Conservation (phyloP, 257 asterid genomes). For the Solanum piurae region DNA sequence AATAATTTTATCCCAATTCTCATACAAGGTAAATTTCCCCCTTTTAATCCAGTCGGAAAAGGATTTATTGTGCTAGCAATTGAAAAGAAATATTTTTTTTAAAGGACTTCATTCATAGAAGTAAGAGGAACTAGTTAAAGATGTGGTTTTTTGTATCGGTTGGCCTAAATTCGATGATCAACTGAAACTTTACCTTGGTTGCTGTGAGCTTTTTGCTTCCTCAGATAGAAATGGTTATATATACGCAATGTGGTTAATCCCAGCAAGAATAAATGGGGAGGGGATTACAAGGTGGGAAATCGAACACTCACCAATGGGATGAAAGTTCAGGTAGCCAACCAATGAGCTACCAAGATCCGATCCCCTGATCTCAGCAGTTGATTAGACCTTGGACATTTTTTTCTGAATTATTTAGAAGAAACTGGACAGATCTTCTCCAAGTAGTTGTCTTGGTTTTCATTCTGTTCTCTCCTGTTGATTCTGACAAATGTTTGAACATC, state of each 20-base stretch:
- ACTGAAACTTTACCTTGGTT: neutral
- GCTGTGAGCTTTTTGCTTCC: neutral
- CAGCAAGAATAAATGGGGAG: neutral
- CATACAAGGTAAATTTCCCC: neutral
- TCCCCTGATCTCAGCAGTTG: neutral
- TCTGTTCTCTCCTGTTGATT: neutral
- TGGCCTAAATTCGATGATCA: neutral
- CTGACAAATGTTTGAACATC: neutral
- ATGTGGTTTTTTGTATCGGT: neutral
- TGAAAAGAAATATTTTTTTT: neutral
- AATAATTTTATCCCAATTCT: neutral
- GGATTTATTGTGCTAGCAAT: neutral
- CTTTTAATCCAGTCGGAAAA: neutral
- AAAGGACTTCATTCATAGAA: neutral
- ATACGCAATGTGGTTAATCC: neutral
- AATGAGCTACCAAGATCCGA: neutral
- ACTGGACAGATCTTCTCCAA: neutral
- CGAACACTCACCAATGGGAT: neutral
- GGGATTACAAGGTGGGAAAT: neutral
- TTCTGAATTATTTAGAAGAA: neutral
- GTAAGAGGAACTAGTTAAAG: neutral
- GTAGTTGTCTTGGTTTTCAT: neutral
- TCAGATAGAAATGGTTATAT: neutral
- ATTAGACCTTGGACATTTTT: neutral
- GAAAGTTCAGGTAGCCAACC: neutral